phyloP scores from a whole-genome alignment of 139 green algal species.

The Closterium sp. region DNA sequence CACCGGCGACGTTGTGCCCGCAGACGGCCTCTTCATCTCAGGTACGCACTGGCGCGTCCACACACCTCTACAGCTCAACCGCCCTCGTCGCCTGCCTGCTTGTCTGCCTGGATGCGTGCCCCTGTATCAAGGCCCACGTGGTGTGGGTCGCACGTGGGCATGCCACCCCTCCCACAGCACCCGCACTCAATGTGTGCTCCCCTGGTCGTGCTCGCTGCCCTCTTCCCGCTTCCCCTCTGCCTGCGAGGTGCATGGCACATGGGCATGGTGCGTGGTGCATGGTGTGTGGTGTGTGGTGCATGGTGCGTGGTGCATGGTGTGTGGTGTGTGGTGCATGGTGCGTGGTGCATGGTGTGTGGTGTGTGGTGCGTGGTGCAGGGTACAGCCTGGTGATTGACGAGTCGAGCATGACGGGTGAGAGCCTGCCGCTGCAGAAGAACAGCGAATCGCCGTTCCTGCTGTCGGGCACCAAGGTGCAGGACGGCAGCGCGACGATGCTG shows the following conservation, averaged over 20 bases:
- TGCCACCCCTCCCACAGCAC: no score
- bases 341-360: background rate
- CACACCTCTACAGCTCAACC: no score
- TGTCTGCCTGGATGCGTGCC: background rate
- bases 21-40: conserved; percentile 53
- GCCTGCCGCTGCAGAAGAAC: conserved; percentile 77
- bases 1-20: conserved; percentile 54
- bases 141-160: background rate
- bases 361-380: conserved; percentile 39
- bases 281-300: background rate
- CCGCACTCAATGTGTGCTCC: background rate
- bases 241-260: background rate
- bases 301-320: background rate
- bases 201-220: background rate
- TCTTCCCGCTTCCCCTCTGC: no score
- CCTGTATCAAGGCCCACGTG: no score
- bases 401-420: conserved; percentile 90
- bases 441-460: conserved; percentile 66
- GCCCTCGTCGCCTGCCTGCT: no score
- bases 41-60: background rate
- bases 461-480: conserved; percentile 63
- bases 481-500: conserved; percentile 36
- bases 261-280: background rate
- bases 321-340: background rate
- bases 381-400: conserved; percentile 84